These are phyloP conservation scores for Gossypium gossypioides DNA, from an alignment of 441 rosid species.

Conservation along the genomic window DNA sequence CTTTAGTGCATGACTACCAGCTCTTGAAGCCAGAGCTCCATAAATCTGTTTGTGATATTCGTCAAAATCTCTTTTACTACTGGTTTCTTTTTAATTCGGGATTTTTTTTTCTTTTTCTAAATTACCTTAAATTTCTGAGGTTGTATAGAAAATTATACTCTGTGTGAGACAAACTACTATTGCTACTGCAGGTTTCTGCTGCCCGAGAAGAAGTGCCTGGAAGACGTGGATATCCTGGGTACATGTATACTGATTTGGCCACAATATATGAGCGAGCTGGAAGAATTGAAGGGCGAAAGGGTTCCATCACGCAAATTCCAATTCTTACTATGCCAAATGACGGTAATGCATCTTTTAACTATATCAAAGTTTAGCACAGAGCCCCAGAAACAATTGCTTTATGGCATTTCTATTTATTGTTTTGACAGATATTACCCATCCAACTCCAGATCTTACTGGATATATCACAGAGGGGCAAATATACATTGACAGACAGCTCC, in stretches of 20 bases:
- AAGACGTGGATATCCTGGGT: constrained; percentile 99
- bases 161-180: constrained; percentile 10
- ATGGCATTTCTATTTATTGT: background rate
- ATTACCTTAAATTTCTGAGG: background rate
- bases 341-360: constrained; percentile 34
- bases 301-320: constrained; percentile 98
- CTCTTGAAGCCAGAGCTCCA: background rate
- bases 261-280: constrained; percentile 98
- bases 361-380: background rate
- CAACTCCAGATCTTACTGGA: constrained; percentile 98
- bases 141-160: background rate
- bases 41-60: background rate
- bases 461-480: constrained; percentile 98
- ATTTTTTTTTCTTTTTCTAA: background rate
- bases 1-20: background rate
- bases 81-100: background rate
- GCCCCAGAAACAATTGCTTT: too few relatives aligned
- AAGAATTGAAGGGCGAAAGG: constrained; percentile 91
- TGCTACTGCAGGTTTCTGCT: constrained; percentile 73
- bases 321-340: constrained; percentile 98
- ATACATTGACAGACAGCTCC: constrained; percentile 87
- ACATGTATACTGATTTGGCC: constrained; percentile 99
- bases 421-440: constrained; percentile 85
- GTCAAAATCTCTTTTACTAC: too few relatives aligned
- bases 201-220: constrained; percentile 99